phyloP scores from a whole-genome alignment of 2,329 filamentous ascomycete species.

The Beauveria asiatica region DNA sequence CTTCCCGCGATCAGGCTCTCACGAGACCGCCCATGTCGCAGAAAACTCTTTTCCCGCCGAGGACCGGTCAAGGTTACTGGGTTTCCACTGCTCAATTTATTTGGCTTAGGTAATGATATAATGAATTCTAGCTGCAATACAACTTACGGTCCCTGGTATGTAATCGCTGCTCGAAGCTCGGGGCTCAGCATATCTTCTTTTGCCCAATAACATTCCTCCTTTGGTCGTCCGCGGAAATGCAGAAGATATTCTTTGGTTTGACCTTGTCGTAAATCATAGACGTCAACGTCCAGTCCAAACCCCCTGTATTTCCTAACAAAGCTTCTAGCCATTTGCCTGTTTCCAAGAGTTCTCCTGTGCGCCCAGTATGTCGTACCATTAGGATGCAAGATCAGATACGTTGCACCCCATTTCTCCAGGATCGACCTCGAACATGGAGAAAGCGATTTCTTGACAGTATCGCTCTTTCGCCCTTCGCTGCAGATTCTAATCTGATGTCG shows the following conservation, averaged over 20 bases:
- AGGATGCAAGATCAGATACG: neutral
- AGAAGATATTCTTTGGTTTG: neutral
- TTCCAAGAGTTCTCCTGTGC: neutral
- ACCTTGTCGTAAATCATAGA: neutral
- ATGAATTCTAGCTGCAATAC: too few relatives aligned
- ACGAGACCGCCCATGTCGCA: too few relatives aligned
- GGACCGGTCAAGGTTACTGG: too few relatives aligned
- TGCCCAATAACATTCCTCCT: neutral
- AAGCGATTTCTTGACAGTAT: neutral
- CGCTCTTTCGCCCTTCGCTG: neutral
- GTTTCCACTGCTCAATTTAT: too few relatives aligned
- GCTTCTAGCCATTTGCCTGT: neutral
- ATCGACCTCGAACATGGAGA: neutral
- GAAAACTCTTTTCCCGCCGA: too few relatives aligned
- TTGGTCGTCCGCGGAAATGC: neutral
- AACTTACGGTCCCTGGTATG: too few relatives aligned
- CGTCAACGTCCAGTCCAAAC: neutral
- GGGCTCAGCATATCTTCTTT: neutral
- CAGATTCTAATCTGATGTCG: neutral
- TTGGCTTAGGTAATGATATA: too few relatives aligned
- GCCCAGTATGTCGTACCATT: neutral
- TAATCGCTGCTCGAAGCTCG: neutral
- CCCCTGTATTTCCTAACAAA: neutral
- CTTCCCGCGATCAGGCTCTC: too few relatives aligned
- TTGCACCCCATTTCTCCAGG: neutral